phyloP scores from a whole-genome alignment of 805 yeast genomes.

The Metschnikowia cubensis region DNA sequence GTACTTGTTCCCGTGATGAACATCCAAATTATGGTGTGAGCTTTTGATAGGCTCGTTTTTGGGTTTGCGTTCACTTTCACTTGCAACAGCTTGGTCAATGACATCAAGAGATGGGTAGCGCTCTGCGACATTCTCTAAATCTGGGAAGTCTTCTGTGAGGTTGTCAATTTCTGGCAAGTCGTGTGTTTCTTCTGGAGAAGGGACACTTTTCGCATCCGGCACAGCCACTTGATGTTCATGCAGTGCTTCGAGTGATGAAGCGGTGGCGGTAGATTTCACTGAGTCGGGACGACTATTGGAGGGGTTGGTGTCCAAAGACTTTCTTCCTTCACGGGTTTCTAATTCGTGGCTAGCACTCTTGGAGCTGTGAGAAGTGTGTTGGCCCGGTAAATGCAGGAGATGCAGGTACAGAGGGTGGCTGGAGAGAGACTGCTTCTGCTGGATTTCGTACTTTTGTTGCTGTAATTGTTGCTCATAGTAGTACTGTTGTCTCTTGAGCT shows the following conservation, averaged over 20 bases:
- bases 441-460: slow-evolving; percentile 20
- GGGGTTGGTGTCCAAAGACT: not conserved
- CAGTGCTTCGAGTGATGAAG: not conserved
- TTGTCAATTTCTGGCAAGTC: not conserved
- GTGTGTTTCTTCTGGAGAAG: not conserved
- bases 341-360: not conserved
- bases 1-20: not conserved
- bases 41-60: not conserved
- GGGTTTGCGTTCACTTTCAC: not conserved
- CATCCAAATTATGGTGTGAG: not conserved
- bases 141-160: slow-evolving; percentile 21
- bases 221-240: not conserved
- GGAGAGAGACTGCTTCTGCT: slow-evolving; percentile 17
- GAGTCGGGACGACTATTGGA: slow-evolving; percentile 2
- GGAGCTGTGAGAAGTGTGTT: slow-evolving; percentile 5
- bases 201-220: not conserved
- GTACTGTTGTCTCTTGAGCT: slow-evolving; percentile 33
- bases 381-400: slow-evolving; percentile 8
- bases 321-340: not conserved
- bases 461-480: slow-evolving; percentile 41
- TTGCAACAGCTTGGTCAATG: slow-evolving; percentile 10
- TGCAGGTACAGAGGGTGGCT: slow-evolving; percentile 9
- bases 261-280: not conserved
- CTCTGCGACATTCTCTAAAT: slow-evolving; percentile 45
- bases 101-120: slow-evolving; percentile 50